Evolutionary conservation across 441 rosid species (phyloP).

Genomic region (Aleurites moluccanus): DNA sequence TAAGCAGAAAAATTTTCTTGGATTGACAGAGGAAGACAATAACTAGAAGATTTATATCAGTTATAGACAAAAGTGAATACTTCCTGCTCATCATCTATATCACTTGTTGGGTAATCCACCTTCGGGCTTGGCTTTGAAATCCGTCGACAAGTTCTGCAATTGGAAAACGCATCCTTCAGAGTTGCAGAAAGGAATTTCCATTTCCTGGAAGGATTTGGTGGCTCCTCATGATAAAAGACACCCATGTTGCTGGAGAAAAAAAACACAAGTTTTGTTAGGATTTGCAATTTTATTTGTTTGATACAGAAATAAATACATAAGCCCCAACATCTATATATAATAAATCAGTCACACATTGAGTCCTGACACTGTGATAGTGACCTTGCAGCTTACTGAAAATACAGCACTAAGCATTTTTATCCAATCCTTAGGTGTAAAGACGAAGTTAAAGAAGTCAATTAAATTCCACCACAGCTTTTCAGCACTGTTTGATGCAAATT

Average conservation of each 20-base stretch:
- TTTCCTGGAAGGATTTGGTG: conserved; percentile 40
- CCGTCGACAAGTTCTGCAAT: conserved; percentile 51
- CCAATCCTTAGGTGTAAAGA: conserved; percentile 57
- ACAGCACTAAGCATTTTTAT: conserved; percentile 14
- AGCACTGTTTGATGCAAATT: conserved; percentile 11
- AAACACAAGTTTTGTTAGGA: background rate
- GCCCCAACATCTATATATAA: background rate
- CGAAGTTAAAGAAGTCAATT: conserved; percentile 31
- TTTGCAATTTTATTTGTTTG: conserved; percentile 9
- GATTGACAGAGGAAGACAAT: conserved; percentile 1
- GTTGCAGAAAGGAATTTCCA: conserved; percentile 53
- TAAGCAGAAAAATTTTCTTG: background rate
- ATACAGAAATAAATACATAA: conserved; percentile 20
- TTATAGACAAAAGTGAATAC: conserved; percentile 30
- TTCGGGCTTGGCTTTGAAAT: conserved; percentile 40
- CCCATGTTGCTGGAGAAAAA: conserved; percentile 37
- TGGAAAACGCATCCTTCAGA: conserved; percentile 62
- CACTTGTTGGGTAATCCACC: conserved; percentile 40
- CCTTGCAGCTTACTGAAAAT: conserved; percentile 46
- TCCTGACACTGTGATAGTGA: conserved; percentile 37
- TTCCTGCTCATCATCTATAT: conserved; percentile 57
- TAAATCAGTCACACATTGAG: conserved; percentile 13
- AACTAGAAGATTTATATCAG: background rate
- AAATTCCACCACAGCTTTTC: conserved; percentile 14
- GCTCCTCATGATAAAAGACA: conserved; percentile 55